Evolutionary conservation across 2,329 filamentous ascomycete genomes (phyloP).

Genomic region (Penicillium crustosum): DNA sequence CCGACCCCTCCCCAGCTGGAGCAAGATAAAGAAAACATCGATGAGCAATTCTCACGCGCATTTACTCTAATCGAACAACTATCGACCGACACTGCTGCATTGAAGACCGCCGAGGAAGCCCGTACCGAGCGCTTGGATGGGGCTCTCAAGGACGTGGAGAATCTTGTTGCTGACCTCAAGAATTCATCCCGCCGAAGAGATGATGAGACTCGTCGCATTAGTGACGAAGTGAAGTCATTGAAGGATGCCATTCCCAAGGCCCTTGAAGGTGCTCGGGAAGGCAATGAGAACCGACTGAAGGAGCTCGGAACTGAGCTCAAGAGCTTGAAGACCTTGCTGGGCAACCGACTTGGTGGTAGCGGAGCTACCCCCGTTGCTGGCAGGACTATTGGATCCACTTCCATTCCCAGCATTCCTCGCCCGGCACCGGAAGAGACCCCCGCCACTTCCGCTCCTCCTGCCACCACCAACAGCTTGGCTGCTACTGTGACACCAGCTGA

Average conservation of each 20-base stretch:
- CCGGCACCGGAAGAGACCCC: slow-evolving; percentile 24
- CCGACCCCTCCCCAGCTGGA: slow-evolving; percentile 92
- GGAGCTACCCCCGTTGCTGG: slow-evolving; percentile 34
- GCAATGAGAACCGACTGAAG: slow-evolving; percentile 74
- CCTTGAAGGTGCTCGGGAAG: slow-evolving; percentile 81
- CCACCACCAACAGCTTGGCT: slow-evolving; percentile 29
- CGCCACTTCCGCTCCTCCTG: slow-evolving; percentile 19
- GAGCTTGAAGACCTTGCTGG: slow-evolving; percentile 85
- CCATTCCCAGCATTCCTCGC: slow-evolving; percentile 23
- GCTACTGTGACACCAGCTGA: slow-evolving; percentile 31
- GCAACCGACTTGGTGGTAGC: slow-evolving; percentile 56
- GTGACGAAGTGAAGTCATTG: slow-evolving; percentile 79
- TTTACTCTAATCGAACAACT: slow-evolving; percentile 91
- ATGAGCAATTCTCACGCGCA: slow-evolving; percentile 88
- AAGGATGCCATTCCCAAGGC: slow-evolving; percentile 86
- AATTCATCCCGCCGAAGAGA: slow-evolving; percentile 77
- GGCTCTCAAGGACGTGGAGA: slow-evolving; percentile 80
- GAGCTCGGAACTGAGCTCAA: slow-evolving; percentile 86
- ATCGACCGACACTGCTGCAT: slow-evolving; percentile 79
- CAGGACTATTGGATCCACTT: slow-evolving; percentile 30
- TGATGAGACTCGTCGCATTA: slow-evolving; percentile 80
- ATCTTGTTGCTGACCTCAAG: slow-evolving; percentile 78
- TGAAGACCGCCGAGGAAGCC: slow-evolving; percentile 83
- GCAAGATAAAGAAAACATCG: slow-evolving; percentile 88
- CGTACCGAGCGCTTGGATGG: slow-evolving; percentile 80